phyloP scores from a whole-genome alignment of 192 early-diverging fungal species.

The Backusella australiensis region DNA sequence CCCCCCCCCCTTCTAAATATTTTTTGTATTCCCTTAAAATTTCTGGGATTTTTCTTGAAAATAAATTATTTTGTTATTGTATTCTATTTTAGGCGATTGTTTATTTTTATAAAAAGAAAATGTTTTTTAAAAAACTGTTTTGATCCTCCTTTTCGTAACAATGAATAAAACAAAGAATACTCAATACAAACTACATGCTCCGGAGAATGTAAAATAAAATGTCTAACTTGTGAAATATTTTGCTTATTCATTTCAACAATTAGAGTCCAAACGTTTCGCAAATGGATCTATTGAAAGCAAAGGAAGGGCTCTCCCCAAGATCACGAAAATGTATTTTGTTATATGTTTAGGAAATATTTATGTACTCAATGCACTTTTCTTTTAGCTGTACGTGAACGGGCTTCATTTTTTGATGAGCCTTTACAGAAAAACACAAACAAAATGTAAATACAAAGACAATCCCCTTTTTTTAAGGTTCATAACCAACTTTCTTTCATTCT shows the following conservation, averaged over 20 bases:
- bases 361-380: neutral
- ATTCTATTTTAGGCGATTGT: neutral
- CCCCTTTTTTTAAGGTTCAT: neutral
- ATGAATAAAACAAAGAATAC: neutral
- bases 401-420: neutral
- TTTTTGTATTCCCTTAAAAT: no score
- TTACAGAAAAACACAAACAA: neutral
- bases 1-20: no score
- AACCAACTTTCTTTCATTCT: neutral
- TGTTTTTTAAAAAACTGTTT: neutral
- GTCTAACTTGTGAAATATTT: neutral
- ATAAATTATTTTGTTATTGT: constrained; percentile 1
- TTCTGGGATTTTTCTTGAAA: neutral
- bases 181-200: neutral
- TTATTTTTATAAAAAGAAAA: neutral
- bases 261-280: neutral
- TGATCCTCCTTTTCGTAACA: neutral
- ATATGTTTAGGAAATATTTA: neutral
- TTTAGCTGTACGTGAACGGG: neutral
- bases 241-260: no score
- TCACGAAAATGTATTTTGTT: neutral
- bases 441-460: neutral
- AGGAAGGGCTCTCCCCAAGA: neutral
- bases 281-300: neutral
- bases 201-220: neutral